A percentile compares a stretch with the other conserved stretches of the same genome.
Conservation (phyloP, 805 yeast genomes). For the Zygoascus flipseniorum region DNA sequence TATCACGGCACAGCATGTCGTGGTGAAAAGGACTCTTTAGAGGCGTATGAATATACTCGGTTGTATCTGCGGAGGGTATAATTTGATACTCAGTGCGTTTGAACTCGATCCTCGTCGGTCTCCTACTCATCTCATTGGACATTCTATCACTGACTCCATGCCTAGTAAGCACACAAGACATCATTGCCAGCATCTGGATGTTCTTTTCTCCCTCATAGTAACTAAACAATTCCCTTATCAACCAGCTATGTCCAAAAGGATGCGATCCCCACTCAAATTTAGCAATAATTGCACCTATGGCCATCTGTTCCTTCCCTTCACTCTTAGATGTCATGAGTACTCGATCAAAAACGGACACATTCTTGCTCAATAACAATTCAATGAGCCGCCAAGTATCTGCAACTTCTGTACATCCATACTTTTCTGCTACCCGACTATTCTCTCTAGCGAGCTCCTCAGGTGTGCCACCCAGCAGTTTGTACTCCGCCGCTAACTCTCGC, state of each 20-base stretch:
- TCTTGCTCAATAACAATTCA: constrained; percentile 9
- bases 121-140: background rate
- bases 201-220: constrained; percentile 60
- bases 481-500: constrained; percentile 43
- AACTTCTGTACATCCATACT: constrained; percentile 51
- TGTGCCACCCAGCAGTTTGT: constrained; percentile 31
- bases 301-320: background rate
- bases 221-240: constrained; percentile 49
- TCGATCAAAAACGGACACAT: background rate
- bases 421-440: constrained; percentile 63
- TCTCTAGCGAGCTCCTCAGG: constrained; percentile 59
- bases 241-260: constrained; percentile 64
- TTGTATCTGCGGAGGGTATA: background rate
- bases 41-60: background rate
- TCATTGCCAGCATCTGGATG: constrained; percentile 84
- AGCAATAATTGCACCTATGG: constrained; percentile 20
- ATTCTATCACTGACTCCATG: background rate
- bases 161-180: constrained; percentile 58
- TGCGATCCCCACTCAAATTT: constrained; percentile 62
- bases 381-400: constrained; percentile 63
- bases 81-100: background rate
- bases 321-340: background rate
- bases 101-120: background rate
- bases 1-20: constrained; percentile 8
- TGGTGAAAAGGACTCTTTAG: constrained; percentile 12